These are phyloP conservation scores for Dactylis glomerata DNA, from an alignment of 176 grass and related monocot genomes.

Conservation along the genomic window DNA sequence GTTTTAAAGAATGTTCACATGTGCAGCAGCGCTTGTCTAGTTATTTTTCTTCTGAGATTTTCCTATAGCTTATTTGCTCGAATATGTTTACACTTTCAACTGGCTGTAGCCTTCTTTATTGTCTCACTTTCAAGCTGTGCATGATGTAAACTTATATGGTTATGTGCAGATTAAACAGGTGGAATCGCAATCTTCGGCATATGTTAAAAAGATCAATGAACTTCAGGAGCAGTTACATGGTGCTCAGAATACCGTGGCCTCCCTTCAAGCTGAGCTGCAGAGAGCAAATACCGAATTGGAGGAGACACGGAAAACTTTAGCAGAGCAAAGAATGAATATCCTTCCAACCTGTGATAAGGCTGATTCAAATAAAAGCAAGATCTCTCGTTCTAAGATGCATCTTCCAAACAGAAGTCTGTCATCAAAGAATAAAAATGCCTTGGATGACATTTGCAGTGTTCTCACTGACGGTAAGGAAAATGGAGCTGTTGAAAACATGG, in stretches of 20 bases:
- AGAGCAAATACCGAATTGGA: constrained; percentile 54
- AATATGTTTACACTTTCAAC: background rate
- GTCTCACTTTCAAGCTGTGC: constrained; percentile 22
- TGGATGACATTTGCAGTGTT: constrained; percentile 5
- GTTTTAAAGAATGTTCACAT: too few relatives aligned
- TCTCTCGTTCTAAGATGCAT: constrained; percentile 21
- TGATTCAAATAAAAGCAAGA: constrained; percentile 23
- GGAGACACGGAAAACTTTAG: constrained; percentile 42
- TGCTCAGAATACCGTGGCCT: constrained; percentile 41
- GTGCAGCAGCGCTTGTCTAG: background rate
- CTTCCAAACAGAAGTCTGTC: constrained; percentile 12
- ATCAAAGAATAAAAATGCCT: constrained; percentile 29
- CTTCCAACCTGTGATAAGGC: constrained; percentile 19
- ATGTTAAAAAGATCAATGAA: constrained; percentile 67
- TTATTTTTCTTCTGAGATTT: constrained; percentile 29
- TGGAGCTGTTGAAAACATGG: constrained; percentile 34
- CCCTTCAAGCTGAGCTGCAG: constrained; percentile 58
- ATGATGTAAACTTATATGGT: constrained; percentile 23
- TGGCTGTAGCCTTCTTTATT: background rate
- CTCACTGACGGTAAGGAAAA: constrained; percentile 6
- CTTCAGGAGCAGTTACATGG: constrained; percentile 63
- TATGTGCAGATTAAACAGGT: constrained; percentile 64
- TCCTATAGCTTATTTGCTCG: background rate
- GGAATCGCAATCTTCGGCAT: constrained; percentile 43
- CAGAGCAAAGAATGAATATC: constrained; percentile 30